Percentiles rank a stretch among this genome's conserved stretches.
Evolutionary conservation across 78 protist species (phyloP).

Genomic region (Speleostelium caveatum): DNA sequence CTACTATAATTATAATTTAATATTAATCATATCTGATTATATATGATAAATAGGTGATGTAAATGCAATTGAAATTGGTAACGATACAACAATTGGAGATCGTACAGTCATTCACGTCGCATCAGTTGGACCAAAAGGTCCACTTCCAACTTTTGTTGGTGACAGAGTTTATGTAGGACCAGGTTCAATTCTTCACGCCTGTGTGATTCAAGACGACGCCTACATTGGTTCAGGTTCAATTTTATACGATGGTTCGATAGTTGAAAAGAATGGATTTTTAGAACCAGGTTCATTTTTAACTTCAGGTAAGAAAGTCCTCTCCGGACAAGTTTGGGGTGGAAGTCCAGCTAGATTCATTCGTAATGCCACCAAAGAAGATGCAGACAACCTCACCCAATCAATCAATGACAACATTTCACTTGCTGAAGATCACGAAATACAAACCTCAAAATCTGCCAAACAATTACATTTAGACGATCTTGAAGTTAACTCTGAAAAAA

Average conservation of each 20-base stretch:
- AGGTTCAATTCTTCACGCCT: constrained; percentile 62
- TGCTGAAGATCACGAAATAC: constrained; percentile 48
- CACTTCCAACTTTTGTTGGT: constrained; percentile 48
- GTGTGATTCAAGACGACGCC: constrained; percentile 32
- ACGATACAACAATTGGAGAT: constrained; percentile 47
- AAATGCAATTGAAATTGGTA: constrained; percentile 40
- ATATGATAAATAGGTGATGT: constrained; percentile 34
- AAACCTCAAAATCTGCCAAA: constrained; percentile 47
- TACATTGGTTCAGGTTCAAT: constrained; percentile 67
- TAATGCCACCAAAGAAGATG: constrained; percentile 21
- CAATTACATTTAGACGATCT: constrained; percentile 34
- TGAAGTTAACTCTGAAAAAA: not conserved
- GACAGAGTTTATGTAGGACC: constrained; percentile 62
- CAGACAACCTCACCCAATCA: not conserved
- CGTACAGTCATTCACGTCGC: constrained; percentile 57
- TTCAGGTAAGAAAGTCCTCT: constrained; percentile 46
- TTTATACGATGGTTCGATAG: constrained; percentile 49
- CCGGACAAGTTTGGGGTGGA: constrained; percentile 68
- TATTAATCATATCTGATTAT: not conserved
- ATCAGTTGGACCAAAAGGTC: constrained; percentile 45
- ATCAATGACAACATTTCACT: constrained; percentile 23
- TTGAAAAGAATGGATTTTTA: constrained; percentile 33
- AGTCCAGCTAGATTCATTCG: constrained; percentile 57
- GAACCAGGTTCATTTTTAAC: constrained; percentile 64
- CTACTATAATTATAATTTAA: not conserved